Evolutionary conservation across 768 basidiomycete species (phyloP).

Genomic region (Tulasnella sp.): DNA sequence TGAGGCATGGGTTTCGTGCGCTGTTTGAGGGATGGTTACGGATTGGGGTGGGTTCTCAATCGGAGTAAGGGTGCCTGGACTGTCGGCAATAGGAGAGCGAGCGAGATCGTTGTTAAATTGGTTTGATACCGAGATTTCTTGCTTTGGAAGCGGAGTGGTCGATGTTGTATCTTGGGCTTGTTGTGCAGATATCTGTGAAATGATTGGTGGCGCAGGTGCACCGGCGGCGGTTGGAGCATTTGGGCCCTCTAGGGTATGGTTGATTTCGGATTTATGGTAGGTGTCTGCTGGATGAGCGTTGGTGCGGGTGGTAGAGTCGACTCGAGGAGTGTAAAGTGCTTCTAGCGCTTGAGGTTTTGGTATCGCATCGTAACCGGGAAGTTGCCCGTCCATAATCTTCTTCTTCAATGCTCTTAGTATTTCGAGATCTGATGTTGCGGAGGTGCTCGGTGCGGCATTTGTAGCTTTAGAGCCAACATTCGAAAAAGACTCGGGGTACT

Average conservation of each 20-base stretch:
- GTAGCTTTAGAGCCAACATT: not conserved
- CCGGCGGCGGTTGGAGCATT: not conserved
- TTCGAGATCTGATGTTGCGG: not conserved
- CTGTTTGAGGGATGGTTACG: not conserved
- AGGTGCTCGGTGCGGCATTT: not conserved
- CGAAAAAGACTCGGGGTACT: not conserved
- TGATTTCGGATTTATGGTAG: not conserved
- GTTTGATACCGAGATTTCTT: not conserved
- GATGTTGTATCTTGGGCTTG: not conserved
- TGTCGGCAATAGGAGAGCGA: not conserved
- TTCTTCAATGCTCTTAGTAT: constrained; percentile 16
- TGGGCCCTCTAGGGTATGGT: not conserved
- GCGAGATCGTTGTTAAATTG: not conserved
- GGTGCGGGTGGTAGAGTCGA: not conserved
- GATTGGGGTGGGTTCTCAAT: not conserved
- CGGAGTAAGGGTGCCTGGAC: not conserved
- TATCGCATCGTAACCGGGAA: not conserved
- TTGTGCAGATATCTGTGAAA: not conserved
- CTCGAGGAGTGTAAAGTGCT: constrained; percentile 6
- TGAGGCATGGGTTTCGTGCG: not conserved
- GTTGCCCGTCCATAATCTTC: constrained; percentile 11
- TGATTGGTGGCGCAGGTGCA: not conserved
- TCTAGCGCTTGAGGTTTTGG: constrained; percentile 19
- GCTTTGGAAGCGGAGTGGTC: not conserved
- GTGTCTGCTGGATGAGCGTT: not conserved